Conservation (phyloP, 176 grass and related monocot genomes). For the Aegilops bicornis region DNA sequence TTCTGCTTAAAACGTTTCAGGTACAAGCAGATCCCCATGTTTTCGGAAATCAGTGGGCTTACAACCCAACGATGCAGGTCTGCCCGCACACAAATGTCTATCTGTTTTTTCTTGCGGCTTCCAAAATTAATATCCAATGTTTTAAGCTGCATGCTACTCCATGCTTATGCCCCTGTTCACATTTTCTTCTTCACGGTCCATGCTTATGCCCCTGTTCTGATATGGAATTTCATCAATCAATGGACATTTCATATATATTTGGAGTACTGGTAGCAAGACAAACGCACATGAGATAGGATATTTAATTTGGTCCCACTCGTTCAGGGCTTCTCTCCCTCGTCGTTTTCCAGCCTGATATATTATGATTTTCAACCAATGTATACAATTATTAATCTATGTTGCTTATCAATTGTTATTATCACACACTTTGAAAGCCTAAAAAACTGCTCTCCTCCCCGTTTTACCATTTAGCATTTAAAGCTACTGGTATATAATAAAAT, state of each 20-base stretch:
- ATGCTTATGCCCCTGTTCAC: neutral
- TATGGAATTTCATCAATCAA: neutral
- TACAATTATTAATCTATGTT: neutral
- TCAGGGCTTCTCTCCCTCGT: neutral
- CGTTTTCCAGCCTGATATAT: neutral
- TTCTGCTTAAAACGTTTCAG: slow-evolving; percentile 33
- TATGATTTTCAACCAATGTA: neutral
- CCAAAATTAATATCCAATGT: neutral
- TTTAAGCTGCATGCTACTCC: neutral
- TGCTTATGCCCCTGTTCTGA: neutral
- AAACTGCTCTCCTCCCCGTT: neutral
- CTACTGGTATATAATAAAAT: slow-evolving; percentile 7
- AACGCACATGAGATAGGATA: neutral
- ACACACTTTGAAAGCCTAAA: neutral
- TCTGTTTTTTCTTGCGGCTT: neutral
- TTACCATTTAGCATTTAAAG: neutral
- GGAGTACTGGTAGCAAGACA: neutral
- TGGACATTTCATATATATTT: neutral
- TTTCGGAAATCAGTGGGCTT: slow-evolving; percentile 85
- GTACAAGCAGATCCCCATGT: slow-evolving; percentile 68
- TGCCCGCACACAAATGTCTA: neutral
- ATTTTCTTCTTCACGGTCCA: neutral
- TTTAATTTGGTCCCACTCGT: neutral
- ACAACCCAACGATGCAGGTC: slow-evolving; percentile 86
- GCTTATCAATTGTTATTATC: neutral